Conservation (phyloP, 2,329 filamentous ascomycete genomes). For the Aaosphaeria pasadenensis region DNA sequence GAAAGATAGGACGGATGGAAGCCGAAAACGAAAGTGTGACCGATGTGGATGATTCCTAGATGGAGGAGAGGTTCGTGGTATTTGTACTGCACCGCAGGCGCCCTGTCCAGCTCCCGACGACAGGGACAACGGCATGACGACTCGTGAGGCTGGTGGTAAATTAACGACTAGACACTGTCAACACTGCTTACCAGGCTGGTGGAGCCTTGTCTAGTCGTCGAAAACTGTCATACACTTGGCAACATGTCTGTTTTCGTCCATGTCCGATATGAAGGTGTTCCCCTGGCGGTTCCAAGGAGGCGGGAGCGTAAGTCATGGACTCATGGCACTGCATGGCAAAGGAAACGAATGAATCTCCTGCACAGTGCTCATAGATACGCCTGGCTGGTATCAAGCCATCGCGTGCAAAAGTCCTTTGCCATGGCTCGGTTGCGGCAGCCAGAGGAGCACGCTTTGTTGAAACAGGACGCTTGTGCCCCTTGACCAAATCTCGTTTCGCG, state of each 20-base stretch:
- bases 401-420: not conserved
- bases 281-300: conserved; percentile 1
- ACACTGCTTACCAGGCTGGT: not conserved
- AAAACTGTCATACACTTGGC: not conserved
- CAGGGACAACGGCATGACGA: not conserved
- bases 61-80: not conserved
- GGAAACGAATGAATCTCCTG: not conserved
- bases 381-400: not conserved
- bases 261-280: conserved; percentile 5
- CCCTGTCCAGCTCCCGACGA: not conserved
- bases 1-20: conserved; percentile 6
- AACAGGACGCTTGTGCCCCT: conserved; percentile 17
- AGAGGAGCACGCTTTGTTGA: conserved; percentile 7
- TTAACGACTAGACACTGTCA: not conserved
- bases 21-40: not conserved
- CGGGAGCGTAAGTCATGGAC: not conserved
- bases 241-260: not conserved
- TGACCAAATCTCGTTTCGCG: conserved; percentile 6
- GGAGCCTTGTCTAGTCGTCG: not conserved
- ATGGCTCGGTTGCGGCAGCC: not conserved
- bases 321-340: not conserved
- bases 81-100: conserved; percentile 3
- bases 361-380: not conserved
- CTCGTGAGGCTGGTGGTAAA: too few relatives aligned
- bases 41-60: conserved; percentile 4